Percentiles rank a stretch among this genome's conserved stretches.
These are phyloP conservation scores for Thalassiosira hispida DNA, from an alignment of 352 stramenopile genomes.

Conservation along the genomic window DNA sequence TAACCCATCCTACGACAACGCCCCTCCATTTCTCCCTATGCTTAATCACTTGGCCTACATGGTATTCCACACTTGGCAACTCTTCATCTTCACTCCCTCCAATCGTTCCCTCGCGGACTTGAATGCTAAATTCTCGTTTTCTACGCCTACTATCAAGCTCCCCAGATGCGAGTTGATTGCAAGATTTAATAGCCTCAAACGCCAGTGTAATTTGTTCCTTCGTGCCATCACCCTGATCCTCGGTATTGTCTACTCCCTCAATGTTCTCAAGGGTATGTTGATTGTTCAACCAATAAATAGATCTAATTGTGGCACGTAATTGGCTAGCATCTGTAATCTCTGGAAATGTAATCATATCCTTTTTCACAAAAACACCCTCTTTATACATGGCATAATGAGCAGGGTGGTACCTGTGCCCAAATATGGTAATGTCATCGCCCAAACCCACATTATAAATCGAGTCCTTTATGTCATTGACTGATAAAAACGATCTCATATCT, in stretches of 20 bases:
- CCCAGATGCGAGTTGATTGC: conserved; percentile 64
- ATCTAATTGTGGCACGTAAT: conserved; percentile 57
- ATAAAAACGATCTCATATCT: conserved; percentile 38
- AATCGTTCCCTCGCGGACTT: conserved; percentile 39
- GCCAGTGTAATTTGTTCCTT: conserved; percentile 57
- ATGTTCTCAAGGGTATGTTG: conserved; percentile 16
- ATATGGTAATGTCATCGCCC: neutral
- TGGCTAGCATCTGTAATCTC: conserved; percentile 57
- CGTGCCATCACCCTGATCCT: conserved; percentile 27
- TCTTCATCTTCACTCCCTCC: conserved; percentile 32
- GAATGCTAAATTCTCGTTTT: conserved; percentile 45
- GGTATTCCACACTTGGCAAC: conserved; percentile 57
- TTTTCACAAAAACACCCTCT: conserved; percentile 44
- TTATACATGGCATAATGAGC: conserved; percentile 52
- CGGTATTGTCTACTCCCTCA: neutral
- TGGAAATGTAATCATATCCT: conserved; percentile 58
- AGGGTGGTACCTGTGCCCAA: conserved; percentile 12
- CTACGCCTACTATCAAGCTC: conserved; percentile 38
- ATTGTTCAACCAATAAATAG: conserved; percentile 75
- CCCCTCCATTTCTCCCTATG: conserved; percentile 75
- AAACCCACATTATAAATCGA: neutral
- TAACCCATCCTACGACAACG: conserved; percentile 71
- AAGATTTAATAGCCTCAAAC: conserved; percentile 76
- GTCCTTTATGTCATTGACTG: conserved; percentile 21
- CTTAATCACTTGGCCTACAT: conserved; percentile 75